phyloP scores from a whole-genome alignment of 2,329 filamentous ascomycete species.

The Drechmeria coniospora region DNA sequence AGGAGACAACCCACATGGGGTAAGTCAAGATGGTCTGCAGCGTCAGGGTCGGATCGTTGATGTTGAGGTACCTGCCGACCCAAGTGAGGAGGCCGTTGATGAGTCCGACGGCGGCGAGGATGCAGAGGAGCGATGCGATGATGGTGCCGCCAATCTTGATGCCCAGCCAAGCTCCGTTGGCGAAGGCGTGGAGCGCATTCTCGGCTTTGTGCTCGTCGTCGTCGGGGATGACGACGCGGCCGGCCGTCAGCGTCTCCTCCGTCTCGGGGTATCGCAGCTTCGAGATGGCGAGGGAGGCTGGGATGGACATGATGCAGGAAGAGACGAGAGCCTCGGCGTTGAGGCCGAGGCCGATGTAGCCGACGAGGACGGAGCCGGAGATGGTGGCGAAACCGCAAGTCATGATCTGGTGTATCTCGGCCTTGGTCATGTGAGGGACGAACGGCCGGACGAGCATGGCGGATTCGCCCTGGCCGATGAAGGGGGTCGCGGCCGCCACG shows the following conservation, averaged over 20 bases:
- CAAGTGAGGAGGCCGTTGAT: constrained; percentile 65
- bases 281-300: constrained; percentile 74
- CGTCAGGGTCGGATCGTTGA: constrained; percentile 51
- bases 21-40: constrained; percentile 66
- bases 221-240: constrained; percentile 66
- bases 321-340: constrained; percentile 77
- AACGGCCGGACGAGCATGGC: constrained; percentile 86
- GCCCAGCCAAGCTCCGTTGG: constrained; percentile 72
- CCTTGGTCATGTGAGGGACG: constrained; percentile 68
- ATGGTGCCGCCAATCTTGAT: constrained; percentile 82
- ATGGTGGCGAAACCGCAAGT: constrained; percentile 87
- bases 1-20: constrained; percentile 61
- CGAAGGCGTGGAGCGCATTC: constrained; percentile 73
- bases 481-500: constrained; percentile 81
- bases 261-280: constrained; percentile 83
- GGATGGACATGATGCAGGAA: constrained; percentile 91
- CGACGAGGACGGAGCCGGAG: constrained; percentile 71
- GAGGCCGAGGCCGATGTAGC: constrained; percentile 71
- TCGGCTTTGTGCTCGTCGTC: constrained; percentile 60
- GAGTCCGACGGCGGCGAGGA: constrained; percentile 61
- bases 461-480: constrained; percentile 88
- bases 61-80: constrained; percentile 69
- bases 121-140: constrained; percentile 62
- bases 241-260: constrained; percentile 72
- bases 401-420: constrained; percentile 87